Conservation (phyloP, 192 early-diverging fungal genomes). For the Diversispora eburnea region DNA sequence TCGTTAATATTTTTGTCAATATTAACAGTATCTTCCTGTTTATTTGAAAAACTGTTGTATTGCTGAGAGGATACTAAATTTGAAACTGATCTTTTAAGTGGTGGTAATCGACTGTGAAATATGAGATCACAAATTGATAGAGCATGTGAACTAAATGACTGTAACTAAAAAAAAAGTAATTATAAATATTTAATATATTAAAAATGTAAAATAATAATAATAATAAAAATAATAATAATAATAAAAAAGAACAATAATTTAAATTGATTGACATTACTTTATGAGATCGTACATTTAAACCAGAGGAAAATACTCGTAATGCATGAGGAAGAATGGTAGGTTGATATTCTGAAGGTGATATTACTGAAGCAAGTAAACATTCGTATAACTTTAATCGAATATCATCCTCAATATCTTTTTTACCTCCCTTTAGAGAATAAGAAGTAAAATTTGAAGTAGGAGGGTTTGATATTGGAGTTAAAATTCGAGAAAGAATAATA, state of each 20-base stretch:
- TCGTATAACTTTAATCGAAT: slow-evolving; percentile 30
- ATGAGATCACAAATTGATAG: slow-evolving; percentile 55
- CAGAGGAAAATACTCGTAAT: slow-evolving; percentile 35
- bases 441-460: no score
- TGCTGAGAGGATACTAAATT: neutral
- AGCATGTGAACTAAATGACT: slow-evolving; percentile 35
- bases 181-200: neutral
- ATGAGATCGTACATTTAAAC: slow-evolving; percentile 35
- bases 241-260: neutral
- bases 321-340: slow-evolving; percentile 42
- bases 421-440: slow-evolving; percentile 9
- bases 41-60: neutral
- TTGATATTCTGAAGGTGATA: slow-evolving; percentile 39
- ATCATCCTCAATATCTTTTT: neutral
- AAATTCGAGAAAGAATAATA: slow-evolving; percentile 31
- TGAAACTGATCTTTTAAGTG: slow-evolving; percentile 33
- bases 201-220: neutral
- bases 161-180: slow-evolving; percentile 28
- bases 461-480: slow-evolving; percentile 25
- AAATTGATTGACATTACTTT: slow-evolving; percentile 29
- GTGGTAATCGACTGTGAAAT: slow-evolving; percentile 51
- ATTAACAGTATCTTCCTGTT: neutral
- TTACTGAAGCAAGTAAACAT: slow-evolving; percentile 41
- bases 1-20: neutral
- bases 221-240: neutral